Evolutionary conservation across 495 filamentous ascomycete species (phyloP).

Genomic region (Hapsidospora chrysogenum): DNA sequence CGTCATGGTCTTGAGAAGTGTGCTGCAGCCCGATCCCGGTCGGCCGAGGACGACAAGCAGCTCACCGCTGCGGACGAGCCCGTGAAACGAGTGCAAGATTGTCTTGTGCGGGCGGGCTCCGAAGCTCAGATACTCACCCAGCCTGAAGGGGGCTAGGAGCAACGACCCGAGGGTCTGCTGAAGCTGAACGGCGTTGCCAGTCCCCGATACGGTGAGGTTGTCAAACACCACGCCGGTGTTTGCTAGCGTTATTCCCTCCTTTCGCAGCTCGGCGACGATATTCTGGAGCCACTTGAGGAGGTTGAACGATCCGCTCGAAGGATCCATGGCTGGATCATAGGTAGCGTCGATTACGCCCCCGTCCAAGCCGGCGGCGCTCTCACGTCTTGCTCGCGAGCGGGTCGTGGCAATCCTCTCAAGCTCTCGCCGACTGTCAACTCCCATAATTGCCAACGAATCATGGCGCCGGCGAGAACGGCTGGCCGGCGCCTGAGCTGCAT

Average conservation of each 20-base stretch:
- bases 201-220: conserved; percentile 36
- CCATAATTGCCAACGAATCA: too few relatives aligned
- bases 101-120: conserved; percentile 17
- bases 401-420: too few relatives aligned
- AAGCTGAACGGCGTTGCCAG: conserved; percentile 35
- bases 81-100: conserved; percentile 58
- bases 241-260: conserved; percentile 20
- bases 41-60: conserved; percentile 66
- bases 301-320: conserved; percentile 10
- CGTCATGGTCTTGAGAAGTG: conserved; percentile 55
- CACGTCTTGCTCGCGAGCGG: too few relatives aligned
- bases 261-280: conserved; percentile 10
- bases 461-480: too few relatives aligned
- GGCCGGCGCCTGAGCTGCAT: too few relatives aligned
- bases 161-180: conserved; percentile 37
- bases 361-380: too few relatives aligned
- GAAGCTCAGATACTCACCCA: conserved; percentile 25
- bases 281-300: conserved; percentile 8
- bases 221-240: conserved; percentile 29
- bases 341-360: too few relatives aligned
- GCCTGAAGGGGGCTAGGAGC: conserved; percentile 28
- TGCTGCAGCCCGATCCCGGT: conserved; percentile 39
- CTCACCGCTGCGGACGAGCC: conserved; percentile 56
- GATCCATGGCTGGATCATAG: conserved; percentile 8
- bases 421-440: too few relatives aligned